phyloP scores from a whole-genome alignment of 208 protist genomes.

The Acanthamoeba healyi region DNA sequence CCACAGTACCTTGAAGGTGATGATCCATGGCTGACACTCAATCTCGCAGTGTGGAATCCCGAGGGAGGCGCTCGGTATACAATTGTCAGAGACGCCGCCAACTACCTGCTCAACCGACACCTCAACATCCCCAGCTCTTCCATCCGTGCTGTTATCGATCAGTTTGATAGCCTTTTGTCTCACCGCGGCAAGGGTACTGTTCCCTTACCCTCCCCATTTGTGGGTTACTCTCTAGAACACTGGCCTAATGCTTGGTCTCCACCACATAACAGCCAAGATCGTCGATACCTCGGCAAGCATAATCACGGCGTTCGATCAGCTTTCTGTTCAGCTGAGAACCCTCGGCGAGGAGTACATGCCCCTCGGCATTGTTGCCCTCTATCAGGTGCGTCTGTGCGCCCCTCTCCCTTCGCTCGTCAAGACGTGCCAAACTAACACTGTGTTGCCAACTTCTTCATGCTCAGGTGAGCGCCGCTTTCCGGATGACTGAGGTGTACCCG shows the following conservation, averaged over 20 bases:
- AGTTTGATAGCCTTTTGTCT: background rate
- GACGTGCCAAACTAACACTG: too few species aligned
- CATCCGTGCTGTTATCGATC: background rate
- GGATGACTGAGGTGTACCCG: constrained; percentile 38
- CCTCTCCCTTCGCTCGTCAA: too few species aligned
- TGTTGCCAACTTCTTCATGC: background rate
- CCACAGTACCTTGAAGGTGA: too few species aligned
- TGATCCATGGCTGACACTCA: background rate
- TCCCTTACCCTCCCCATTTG: background rate
- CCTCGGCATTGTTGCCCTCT: background rate
- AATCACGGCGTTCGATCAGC: constrained; percentile 37
- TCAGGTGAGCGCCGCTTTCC: background rate
- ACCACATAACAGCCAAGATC: background rate
- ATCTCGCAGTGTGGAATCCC: constrained; percentile 27
- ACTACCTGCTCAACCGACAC: constrained; percentile 54
- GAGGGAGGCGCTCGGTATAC: background rate
- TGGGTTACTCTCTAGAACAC: too few species aligned
- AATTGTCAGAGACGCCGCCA: background rate
- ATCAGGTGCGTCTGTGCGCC: background rate
- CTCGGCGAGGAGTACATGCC: background rate
- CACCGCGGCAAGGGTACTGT: background rate
- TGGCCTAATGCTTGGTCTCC: too few species aligned
- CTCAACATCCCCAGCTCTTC: constrained; percentile 26
- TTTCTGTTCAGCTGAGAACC: background rate
- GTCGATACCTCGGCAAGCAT: constrained; percentile 41